Base-by-base conservation (phyloP, 345 rosid species). In the Pugionium cornutum region DNA sequence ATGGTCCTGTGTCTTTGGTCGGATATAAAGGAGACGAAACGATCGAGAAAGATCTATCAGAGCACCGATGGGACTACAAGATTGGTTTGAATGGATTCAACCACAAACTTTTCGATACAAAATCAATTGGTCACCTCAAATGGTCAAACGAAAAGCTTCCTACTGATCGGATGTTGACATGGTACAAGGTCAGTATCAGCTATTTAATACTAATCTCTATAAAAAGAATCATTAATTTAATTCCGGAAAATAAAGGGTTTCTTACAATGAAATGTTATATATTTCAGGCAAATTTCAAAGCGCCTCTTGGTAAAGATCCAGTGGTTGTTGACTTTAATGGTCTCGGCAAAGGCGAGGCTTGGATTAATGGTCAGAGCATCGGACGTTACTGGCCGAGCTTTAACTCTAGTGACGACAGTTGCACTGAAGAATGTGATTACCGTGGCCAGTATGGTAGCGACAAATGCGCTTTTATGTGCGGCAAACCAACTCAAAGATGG, bases 351-450 rank as follows among this genome's bases (percentile, higher is more conserved):
- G 97, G 97, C 1, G 58, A 49, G 9, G 90, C 88, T 33, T 88
- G 95, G 95, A 78, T 88, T 11, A 90, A 88, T 10, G 95, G 92
- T 27, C 64, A 65, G 35, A 86, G 77, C 81, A 77, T 86, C 4
- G 97, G 90, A 3, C 76, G 95, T 4, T 86, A 79, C 67, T 90
- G 97, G 95, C 86, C 86, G 0, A 73, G 78, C 51, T 64, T 45
- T 2, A 11, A 18, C 3, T 79, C 95, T 7, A 28, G 39, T 3
- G 65, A 69, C 0, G 63, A 77, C 0, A 82, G 83, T 5, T 88
- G 95, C 54, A 56, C 43, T 28, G 47, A 47, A 0, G 68, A 18
- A 0, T 90, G 92, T 52, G 79, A 82, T 35, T 88, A 83, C 55
- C 85, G 86, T 11, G 84, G 83, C 2, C 0, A 10, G 6, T 83